These are phyloP conservation scores for Coniosporium tulheliwenetii DNA, from an alignment of 2,329 filamentous ascomycete species.

Conservation along the genomic window DNA sequence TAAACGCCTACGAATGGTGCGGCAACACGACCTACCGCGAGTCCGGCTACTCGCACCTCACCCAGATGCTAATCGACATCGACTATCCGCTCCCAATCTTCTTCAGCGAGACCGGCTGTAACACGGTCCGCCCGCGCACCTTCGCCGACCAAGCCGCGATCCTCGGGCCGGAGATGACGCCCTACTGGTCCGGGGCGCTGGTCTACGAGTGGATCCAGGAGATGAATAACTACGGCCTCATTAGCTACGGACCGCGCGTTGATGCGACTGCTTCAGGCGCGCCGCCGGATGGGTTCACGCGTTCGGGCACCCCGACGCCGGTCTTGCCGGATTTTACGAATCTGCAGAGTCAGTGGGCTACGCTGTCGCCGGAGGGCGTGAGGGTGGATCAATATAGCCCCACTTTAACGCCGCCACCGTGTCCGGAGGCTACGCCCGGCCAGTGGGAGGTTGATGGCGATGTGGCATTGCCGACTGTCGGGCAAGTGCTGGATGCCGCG, in stretches of 20 bases:
- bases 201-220: conserved; percentile 88
- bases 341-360: conserved; percentile 61
- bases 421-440: conserved; percentile 51
- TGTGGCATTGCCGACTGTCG: conserved; percentile 53
- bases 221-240: conserved; percentile 65
- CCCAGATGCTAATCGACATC: conserved; percentile 41
- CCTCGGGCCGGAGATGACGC: conserved; percentile 57
- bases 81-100: conserved; percentile 73
- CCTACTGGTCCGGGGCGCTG: conserved; percentile 60
- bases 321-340: conserved; percentile 65
- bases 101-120: conserved; percentile 83
- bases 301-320: conserved; percentile 58
- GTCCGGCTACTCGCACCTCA: conserved; percentile 56
- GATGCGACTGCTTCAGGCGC: conserved; percentile 26
- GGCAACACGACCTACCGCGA: conserved; percentile 34
- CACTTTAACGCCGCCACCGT: conserved; percentile 45
- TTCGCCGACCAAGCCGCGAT: conserved; percentile 65
- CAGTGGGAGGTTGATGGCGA: conserved; percentile 62
- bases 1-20: conserved; percentile 65
- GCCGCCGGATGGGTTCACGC: conserved; percentile 51
- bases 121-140: conserved; percentile 41
- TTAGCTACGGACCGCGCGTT: conserved; percentile 54
- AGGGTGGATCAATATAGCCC: conserved; percentile 49
- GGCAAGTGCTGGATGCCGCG: conserved; percentile 24
- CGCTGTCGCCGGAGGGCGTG: conserved; percentile 53